These are phyloP conservation scores for Polyporus tsugae DNA, from an alignment of 1,284 basidiomycete genomes.

Conservation along the genomic window DNA sequence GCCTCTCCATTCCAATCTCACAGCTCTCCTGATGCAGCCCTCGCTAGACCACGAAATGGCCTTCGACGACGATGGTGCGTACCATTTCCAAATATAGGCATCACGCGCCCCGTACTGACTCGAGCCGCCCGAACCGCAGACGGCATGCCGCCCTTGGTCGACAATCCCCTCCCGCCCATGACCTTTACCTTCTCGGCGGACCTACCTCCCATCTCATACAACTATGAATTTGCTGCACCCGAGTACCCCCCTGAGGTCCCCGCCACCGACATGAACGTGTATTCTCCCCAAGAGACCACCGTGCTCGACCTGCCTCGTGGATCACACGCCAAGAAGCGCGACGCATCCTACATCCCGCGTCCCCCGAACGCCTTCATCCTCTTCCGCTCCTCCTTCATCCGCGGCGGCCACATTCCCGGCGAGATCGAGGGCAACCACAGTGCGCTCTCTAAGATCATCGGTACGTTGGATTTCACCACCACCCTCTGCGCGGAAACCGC, in stretches of 20 bases:
- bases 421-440: slow-evolving; percentile 84
- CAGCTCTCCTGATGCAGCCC: slow-evolving; percentile 33
- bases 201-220: slow-evolving; percentile 52
- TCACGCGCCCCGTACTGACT: slow-evolving; percentile 34
- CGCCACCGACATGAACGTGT: slow-evolving; percentile 32
- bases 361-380: slow-evolving; percentile 96
- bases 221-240: neutral
- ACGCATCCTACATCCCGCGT: slow-evolving; percentile 81
- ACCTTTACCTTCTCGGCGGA: slow-evolving; percentile 58
- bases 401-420: slow-evolving; percentile 76
- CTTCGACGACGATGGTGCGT: slow-evolving; percentile 46
- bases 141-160: slow-evolving; percentile 43
- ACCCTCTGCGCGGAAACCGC: slow-evolving; percentile 22
- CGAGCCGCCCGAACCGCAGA: slow-evolving; percentile 24
- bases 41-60: slow-evolving; percentile 34
- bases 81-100: slow-evolving; percentile 33
- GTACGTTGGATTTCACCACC: slow-evolving; percentile 35
- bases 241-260: slow-evolving; percentile 40
- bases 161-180: slow-evolving; percentile 56
- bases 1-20: slow-evolving; percentile 22
- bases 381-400: slow-evolving; percentile 90
- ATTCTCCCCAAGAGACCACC: slow-evolving; percentile 36
- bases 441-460: slow-evolving; percentile 62
- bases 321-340: slow-evolving; percentile 55
- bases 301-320: slow-evolving; percentile 35